Conservation (phyloP, 805 yeast species). For the Candida alai region DNA sequence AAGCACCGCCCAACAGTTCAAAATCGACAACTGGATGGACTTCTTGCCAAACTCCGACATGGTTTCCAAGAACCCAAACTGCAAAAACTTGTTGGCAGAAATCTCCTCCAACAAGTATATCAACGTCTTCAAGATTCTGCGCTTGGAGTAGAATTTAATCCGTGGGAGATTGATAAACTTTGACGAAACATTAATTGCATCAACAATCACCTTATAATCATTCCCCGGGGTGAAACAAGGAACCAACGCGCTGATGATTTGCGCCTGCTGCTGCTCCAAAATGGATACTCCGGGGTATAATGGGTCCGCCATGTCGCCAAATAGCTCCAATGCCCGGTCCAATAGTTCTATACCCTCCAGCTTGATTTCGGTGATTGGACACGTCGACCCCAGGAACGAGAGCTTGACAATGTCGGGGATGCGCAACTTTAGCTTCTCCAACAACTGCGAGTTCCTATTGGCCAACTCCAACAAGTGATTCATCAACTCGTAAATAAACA, state of each 20-base stretch:
- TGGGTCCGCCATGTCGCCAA: slow-evolving; percentile 64
- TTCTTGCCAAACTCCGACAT: slow-evolving; percentile 44
- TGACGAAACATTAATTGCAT: slow-evolving; percentile 75
- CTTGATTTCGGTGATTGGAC: slow-evolving; percentile 58
- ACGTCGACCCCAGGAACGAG: slow-evolving; percentile 78
- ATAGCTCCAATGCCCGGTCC: slow-evolving; percentile 56
- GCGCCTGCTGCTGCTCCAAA: slow-evolving; percentile 92
- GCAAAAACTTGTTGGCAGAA: slow-evolving; percentile 37
- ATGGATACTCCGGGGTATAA: slow-evolving; percentile 66
- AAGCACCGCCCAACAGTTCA: slow-evolving; percentile 73
- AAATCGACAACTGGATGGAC: slow-evolving; percentile 54
- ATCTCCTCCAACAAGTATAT: slow-evolving; percentile 63
- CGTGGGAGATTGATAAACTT: slow-evolving; percentile 55
- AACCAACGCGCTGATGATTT: slow-evolving; percentile 80
- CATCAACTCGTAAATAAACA: slow-evolving; percentile 44
- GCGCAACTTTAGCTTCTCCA: slow-evolving; percentile 38
- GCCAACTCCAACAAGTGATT: slow-evolving; percentile 41
- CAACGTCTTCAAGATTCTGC: slow-evolving; percentile 57
- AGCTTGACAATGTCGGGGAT: slow-evolving; percentile 69
- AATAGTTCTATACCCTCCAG: slow-evolving; percentile 64
- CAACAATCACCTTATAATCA: slow-evolving; percentile 67
- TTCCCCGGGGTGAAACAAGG: slow-evolving; percentile 80
- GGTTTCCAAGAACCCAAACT: slow-evolving; percentile 53
- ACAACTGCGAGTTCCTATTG: slow-evolving; percentile 31
- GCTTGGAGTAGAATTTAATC: slow-evolving; percentile 42